Percentiles rank a stretch among this genome's conserved stretches.
Conservation (phyloP, 192 early-diverging fungal species). For the Spizellomyces sp. region DNA sequence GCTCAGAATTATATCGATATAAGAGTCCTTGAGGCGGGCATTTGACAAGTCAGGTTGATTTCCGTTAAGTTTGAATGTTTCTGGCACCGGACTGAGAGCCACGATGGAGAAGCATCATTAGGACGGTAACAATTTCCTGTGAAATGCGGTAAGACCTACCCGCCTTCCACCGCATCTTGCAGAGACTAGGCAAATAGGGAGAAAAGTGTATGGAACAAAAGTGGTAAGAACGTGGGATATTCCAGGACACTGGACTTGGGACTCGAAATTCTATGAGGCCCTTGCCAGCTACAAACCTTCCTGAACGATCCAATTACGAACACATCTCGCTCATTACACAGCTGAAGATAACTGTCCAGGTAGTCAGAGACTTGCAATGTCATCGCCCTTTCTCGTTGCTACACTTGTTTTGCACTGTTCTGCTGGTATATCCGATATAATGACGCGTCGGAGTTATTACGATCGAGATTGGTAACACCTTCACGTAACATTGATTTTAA, state of each 20-base stretch:
- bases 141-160: slow-evolving; percentile 10
- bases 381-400: not conserved
- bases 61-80: slow-evolving; percentile 36
- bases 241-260: not conserved
- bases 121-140: not conserved
- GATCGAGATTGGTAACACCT: too few relatives aligned
- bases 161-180: slow-evolving; percentile 28
- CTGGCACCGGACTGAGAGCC: slow-evolving; percentile 33
- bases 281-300: not conserved
- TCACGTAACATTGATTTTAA: too few relatives aligned
- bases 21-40: slow-evolving; percentile 36
- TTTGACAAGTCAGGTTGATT: slow-evolving; percentile 30
- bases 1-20: slow-evolving; percentile 35
- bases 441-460: too few relatives aligned
- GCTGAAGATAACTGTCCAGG: slow-evolving; percentile 31
- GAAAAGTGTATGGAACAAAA: not conserved
- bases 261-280: slow-evolving; percentile 1
- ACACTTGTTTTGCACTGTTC: too few relatives aligned
- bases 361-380: slow-evolving; percentile 40
- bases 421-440: too few relatives aligned
- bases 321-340: slow-evolving; percentile 28
- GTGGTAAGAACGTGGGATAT: not conserved
- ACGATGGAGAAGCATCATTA: not conserved
- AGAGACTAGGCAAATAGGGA: not conserved
- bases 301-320: slow-evolving; percentile 19